These are phyloP conservation scores for Thermoascus crustaceus DNA, from an alignment of 2,329 filamentous ascomycete genomes.

Conservation along the genomic window DNA sequence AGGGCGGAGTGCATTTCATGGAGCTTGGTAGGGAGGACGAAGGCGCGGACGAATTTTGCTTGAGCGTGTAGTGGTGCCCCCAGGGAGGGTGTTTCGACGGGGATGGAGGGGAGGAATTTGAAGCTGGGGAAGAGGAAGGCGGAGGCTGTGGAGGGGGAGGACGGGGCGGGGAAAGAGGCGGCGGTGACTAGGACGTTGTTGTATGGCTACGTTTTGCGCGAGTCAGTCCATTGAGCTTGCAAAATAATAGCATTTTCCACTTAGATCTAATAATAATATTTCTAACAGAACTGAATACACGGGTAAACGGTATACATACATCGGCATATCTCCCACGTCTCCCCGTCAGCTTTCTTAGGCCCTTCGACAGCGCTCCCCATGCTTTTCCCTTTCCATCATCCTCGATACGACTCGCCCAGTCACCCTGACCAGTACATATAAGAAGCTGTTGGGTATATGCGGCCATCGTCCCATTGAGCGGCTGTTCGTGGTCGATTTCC, in stretches of 20 bases:
- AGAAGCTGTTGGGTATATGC: constrained; percentile 75
- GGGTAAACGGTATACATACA: constrained; percentile 32
- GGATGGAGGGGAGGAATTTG: constrained; percentile 66
- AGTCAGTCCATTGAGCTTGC: too few relatives aligned
- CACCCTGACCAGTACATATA: constrained; percentile 67
- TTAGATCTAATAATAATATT: too few relatives aligned
- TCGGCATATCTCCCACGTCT: constrained; percentile 58
- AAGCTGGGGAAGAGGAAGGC: constrained; percentile 77
- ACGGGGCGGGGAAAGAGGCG: constrained; percentile 59
- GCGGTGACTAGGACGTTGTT: constrained; percentile 72
- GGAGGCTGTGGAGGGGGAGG: constrained; percentile 35
- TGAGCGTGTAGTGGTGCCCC: constrained; percentile 18
- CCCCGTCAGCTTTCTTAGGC: constrained; percentile 61
- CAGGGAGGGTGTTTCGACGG: constrained; percentile 52
- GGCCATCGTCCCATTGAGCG: constrained; percentile 68
- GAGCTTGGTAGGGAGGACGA: constrained; percentile 29
- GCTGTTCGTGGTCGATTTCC: constrained; percentile 63
- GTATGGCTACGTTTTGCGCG: constrained; percentile 55
- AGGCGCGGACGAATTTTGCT: constrained; percentile 38
- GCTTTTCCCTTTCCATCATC: constrained; percentile 55
- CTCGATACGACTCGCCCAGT: constrained; percentile 81
- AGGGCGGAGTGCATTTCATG: constrained; percentile 27
- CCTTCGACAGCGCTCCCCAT: constrained; percentile 47
- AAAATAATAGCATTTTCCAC: too few relatives aligned
- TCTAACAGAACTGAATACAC: not conserved